phyloP scores from a whole-genome alignment of 78 protist genomes.

The Pigoraptor vietnamica region DNA sequence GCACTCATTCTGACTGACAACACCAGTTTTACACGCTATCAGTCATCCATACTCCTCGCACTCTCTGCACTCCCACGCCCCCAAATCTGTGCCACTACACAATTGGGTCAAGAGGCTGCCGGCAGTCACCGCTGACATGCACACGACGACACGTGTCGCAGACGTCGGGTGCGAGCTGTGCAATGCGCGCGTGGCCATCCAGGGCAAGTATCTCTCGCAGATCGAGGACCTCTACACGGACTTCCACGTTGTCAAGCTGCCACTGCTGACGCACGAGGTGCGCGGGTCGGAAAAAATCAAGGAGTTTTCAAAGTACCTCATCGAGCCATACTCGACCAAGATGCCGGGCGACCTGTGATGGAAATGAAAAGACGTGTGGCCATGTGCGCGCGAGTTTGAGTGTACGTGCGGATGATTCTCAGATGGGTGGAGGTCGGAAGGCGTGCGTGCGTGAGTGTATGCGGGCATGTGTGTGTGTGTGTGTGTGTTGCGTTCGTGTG shows the following conservation, averaged over 20 bases:
- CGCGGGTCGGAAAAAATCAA: slow-evolving; percentile 50
- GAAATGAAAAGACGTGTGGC: no score
- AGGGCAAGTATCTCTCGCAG: slow-evolving; percentile 89
- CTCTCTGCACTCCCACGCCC: no score
- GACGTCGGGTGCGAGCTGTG: slow-evolving; percentile 50
- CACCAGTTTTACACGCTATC: no score
- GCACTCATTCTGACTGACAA: no score
- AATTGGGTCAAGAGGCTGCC: neutral
- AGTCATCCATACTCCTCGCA: no score
- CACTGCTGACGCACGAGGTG: slow-evolving; percentile 79
- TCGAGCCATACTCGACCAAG: neutral
- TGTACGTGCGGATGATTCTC: no score
- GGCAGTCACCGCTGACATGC: neutral
- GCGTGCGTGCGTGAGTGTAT: no score
- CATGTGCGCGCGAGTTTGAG: no score
- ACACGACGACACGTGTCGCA: neutral
- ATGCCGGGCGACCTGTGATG: neutral
- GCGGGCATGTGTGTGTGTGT: no score
- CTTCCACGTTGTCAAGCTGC: slow-evolving; percentile 85
- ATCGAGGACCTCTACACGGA: slow-evolving; percentile 90
- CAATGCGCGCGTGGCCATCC: slow-evolving; percentile 73
- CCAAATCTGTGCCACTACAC: no score
- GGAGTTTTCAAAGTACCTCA: neutral
- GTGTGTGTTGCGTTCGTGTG: no score
- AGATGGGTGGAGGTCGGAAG: no score